A percentile compares a stretch with the other conserved stretches of the same genome.
These are phyloP conservation scores for Raffaelea arxii DNA, from an alignment of 2,329 filamentous ascomycete species.

Conservation along the genomic window DNA sequence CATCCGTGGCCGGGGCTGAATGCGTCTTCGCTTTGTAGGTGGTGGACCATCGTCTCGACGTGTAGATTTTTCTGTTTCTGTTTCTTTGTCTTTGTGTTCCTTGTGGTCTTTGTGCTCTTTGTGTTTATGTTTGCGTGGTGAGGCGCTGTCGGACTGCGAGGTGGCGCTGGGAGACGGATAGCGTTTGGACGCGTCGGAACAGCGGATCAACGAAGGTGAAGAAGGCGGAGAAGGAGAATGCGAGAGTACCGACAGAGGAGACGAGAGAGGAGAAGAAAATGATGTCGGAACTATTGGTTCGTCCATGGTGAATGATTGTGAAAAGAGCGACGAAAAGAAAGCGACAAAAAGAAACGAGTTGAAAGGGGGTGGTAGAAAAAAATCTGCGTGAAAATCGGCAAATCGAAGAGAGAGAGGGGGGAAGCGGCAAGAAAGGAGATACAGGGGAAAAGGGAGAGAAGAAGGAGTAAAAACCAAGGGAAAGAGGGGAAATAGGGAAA, in stretches of 20 bases:
- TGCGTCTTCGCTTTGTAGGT: slow-evolving; percentile 67
- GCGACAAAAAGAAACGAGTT: too few relatives aligned
- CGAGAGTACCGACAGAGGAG: slow-evolving; percentile 44
- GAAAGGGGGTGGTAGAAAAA: too few relatives aligned
- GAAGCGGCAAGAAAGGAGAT: neutral
- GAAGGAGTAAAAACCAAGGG: neutral
- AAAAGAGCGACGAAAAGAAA: neutral
- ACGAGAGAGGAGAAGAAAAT: slow-evolving; percentile 29
- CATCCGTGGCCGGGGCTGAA: slow-evolving; percentile 47
- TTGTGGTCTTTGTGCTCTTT: too few relatives aligned
- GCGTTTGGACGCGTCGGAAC: slow-evolving; percentile 29
- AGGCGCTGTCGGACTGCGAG: slow-evolving; percentile 37
- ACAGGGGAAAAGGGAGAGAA: neutral
- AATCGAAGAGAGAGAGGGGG: neutral
- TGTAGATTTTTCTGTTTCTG: too few relatives aligned
- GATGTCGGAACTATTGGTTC: neutral
- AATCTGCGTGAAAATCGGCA: too few relatives aligned
- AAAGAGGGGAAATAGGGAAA: neutral
- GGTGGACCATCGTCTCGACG: slow-evolving; percentile 49
- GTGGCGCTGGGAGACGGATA: slow-evolving; percentile 45
- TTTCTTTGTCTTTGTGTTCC: too few relatives aligned
- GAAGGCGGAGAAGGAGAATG: slow-evolving; percentile 43
- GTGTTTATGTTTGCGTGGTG: slow-evolving; percentile 35
- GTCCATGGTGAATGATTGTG: too few relatives aligned
- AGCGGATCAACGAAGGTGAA: slow-evolving; percentile 24